Base-by-base conservation (phyloP, 83 land plant genomes). In the Diphasiastrum complanatum region DNA sequence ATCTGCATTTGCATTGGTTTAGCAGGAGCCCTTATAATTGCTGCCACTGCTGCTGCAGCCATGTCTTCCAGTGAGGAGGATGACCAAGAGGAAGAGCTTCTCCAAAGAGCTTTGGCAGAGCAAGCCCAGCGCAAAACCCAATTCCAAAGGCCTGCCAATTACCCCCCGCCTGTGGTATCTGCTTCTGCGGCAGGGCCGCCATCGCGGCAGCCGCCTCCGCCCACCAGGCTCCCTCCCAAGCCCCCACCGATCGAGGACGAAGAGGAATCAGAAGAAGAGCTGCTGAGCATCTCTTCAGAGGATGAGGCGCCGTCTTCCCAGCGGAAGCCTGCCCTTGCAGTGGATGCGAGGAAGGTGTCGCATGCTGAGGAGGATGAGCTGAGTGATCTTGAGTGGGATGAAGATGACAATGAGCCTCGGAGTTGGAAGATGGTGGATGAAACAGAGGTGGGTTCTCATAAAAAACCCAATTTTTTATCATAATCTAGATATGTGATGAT, bases 251-350 rank as follows among this genome's bases (percentile, higher is more conserved):
- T 29, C 28, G 84, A 75, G 14, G 88, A 84, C 2, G 88, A 84
- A 24, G 87, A 84, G 2, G 88, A 84, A 30, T 84, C 88, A 4
- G 88, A 84, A 48, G 84, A 81, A 16, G 88, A 84, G 67, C 24
- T 84, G 67, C 73, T 84, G 34, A 84, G 88, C 57, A 81, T 84
- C 18, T 84, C 88, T 5, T 81, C 85, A 5, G 88, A 83, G 25
- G 88, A 84, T 18, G 88, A 84, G 48, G 88, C n/a, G n/a, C n/a
- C n/a, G n/a, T n/a, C n/a, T n/a, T n/a, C n/a, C n/a, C n/a, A n/a
- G n/a, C n/a, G n/a, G n/a, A n/a, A n/a, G n/a, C n/a, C n/a, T n/a
- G n/a, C n/a, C n/a, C n/a, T n/a, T n/a, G n/a, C n/a, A n/a, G n/a
- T n/a, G n/a, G n/a, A n/a, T n/a, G n/a, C n/a, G n/a, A n/a, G n/a